These are phyloP conservation scores for Striga asiatica DNA, from an alignment of 257 asterid genomes.

Conservation along the genomic window DNA sequence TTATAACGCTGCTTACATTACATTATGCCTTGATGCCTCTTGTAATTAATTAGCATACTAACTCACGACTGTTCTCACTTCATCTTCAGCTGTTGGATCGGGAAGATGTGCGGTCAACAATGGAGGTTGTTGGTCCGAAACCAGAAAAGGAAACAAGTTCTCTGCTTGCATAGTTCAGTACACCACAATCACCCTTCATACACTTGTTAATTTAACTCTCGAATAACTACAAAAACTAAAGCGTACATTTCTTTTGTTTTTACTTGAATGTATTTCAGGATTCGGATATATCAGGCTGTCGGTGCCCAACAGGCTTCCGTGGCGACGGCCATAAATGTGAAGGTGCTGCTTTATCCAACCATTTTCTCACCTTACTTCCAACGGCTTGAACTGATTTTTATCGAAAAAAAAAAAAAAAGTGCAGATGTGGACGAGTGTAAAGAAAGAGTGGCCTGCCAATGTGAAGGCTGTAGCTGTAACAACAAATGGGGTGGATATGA, in stretches of 20 bases:
- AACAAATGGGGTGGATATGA: constrained; percentile 80
- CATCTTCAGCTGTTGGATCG: constrained; percentile 63
- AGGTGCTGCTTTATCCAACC: constrained; percentile 22
- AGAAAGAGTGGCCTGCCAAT: constrained; percentile 49
- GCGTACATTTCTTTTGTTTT: not conserved
- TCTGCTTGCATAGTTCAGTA: constrained; percentile 78
- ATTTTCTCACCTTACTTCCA: too few relatives aligned
- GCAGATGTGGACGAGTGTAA: constrained; percentile 84
- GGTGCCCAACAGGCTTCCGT: constrained; percentile 63
- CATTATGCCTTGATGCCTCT: too few relatives aligned
- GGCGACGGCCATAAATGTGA: constrained; percentile 82
- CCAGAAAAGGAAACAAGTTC: constrained; percentile 36
- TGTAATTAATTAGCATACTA: not conserved
- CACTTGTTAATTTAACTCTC: not conserved
- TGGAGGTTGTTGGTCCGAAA: constrained; percentile 84
- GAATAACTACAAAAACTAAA: not conserved
- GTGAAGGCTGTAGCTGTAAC: constrained; percentile 79
- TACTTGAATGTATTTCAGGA: constrained; percentile 38
- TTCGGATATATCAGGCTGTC: constrained; percentile 56
- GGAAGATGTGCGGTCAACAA: constrained; percentile 71
- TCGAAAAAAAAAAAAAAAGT: not conserved
- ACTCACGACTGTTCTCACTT: not conserved
- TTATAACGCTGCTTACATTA: too few relatives aligned
- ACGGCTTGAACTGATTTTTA: not conserved
- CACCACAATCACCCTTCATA: not conserved